Base-by-base conservation (phyloP, 2,329 filamentous ascomycete species). In the Pseudophaeomoniella oleicola region DNA sequence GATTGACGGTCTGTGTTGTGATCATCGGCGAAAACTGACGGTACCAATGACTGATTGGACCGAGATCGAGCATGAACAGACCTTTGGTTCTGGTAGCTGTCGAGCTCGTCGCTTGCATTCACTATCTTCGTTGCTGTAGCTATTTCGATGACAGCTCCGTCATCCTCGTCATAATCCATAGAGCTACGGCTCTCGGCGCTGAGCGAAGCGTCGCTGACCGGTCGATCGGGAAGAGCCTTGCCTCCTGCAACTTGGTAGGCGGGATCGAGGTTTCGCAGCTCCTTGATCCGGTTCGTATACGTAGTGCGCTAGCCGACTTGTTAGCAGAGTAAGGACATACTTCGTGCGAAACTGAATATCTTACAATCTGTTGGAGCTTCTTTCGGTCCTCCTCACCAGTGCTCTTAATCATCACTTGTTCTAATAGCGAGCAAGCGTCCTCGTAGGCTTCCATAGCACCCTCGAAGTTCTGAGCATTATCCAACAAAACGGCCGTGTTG, bases 391-490 rank as follows among this genome's bases (percentile, higher is more conserved):
- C 86, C 19, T 87, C 78, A 4, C 79, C 84, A 9, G 78, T 78
- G 39, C 85, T 94, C 48, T 83, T 76, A 39, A 78, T 64, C 62
- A 98, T 81, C 3, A 98, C 90, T 50, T 92, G 78, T 46, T 88
- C 80, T 37, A 98, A 63, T 40, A 98, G 66, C 38, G 78, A 73
- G 53, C 90, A 98, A 3, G 92, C 90, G 59, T 98, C 90, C 9
- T 73, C 69, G 54, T 98, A 98, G 11, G 88, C 86, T 50, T 85
- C 75, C 53, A 92, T 78, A 13, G 90, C 90, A 30, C 84, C 86
- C 54, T 88, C 83, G 44, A 90, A 88, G 52, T 96, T 94, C 50
- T 90, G 83, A 11, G 85, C 86, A 70, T 94, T 96, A 60, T 98
- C 90, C 30, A 98, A 72, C 46, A 94, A 72, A 16, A 98, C 90